Evolutionary conservation across 805 yeast species (phyloP), one percentile per base, ranked within the genome.

Genomic region (Wickerhamomyces canadensis): DNA sequence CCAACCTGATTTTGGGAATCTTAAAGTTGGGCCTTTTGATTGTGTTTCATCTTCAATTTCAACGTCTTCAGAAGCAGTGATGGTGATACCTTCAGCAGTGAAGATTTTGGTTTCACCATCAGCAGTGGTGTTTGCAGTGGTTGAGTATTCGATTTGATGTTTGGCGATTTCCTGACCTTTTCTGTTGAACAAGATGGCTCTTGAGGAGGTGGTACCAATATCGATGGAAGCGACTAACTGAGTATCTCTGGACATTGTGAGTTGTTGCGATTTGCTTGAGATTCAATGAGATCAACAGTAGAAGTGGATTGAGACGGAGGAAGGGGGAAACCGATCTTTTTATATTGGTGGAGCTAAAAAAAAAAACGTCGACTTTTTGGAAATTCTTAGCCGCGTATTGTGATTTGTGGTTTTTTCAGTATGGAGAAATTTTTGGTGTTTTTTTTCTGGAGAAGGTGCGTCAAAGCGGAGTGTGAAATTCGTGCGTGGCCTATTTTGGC

Each of bases 181-280:
- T 45, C 72, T 72, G 52, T 77, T 68, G 64, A 89, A 91, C 34
- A 87, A 69, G 42, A 89, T 89, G 29, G 84, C 89, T 51, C 98
- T 72, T 17, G 96, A 84, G 16, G 95, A 84, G 2, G 96, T 88
- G 19, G 97, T 88, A 27, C 97, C 97, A 33, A 80, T 85, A 60
- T 87, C 96, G 30, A 87, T 78, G 38, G 94, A 76, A 13, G 85
- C 88, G 34, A 85, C 40, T 34, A 54, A 33, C 31, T 44, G 37
- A 6, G 48, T 43, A 28, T 52, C 57, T 54, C 57, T 54, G 14
- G 57, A 38, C 54, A 50, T 51, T 37, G 42, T 44, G 15, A 11
- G 7, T 15, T 5, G 33, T 27, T 14, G 19, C 19, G 13, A 17
- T 28, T 22, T 3, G 7, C 8, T 15, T 27, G 10, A n/a, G n/a